Conservation (phyloP, 257 asterid species). For the Lycium ferocissimum region DNA sequence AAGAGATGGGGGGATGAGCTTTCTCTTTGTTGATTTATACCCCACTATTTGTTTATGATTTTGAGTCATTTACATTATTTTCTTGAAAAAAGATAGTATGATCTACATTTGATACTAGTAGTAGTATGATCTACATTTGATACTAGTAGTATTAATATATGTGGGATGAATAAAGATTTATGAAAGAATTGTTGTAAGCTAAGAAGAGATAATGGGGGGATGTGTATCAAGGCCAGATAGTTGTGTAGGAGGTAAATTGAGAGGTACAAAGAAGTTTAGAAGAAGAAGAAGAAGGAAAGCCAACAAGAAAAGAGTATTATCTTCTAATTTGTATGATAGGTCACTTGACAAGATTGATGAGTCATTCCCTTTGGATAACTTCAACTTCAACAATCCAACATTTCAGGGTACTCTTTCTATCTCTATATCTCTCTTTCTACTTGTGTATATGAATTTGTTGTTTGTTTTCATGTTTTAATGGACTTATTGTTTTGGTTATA, state of each 20-base stretch:
- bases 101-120: too few relatives aligned
- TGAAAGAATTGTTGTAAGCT: neutral
- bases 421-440: neutral
- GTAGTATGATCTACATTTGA: neutral
- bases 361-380: constrained; percentile 64
- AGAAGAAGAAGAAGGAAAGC: constrained; percentile 46
- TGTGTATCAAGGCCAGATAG: constrained; percentile 77
- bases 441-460: too few relatives aligned
- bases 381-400: constrained; percentile 53
- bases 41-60: neutral
- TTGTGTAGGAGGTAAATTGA: constrained; percentile 59
- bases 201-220: constrained; percentile 62
- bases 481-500: too few relatives aligned
- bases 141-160: too few relatives aligned
- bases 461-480: too few relatives aligned
- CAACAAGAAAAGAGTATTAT: constrained; percentile 46
- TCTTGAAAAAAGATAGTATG: neutral
- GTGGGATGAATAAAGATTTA: too few relatives aligned
- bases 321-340: constrained; percentile 56
- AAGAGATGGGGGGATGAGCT: constrained; percentile 72
- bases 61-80: neutral
- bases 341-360: constrained; percentile 60
- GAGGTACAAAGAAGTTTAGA: constrained; percentile 45
- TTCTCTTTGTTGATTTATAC: too few relatives aligned
- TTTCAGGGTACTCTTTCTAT: constrained; percentile 56